Percentiles rank a stretch among this genome's conserved stretches.
These are phyloP conservation scores for Tranzscheliella williamsii DNA, from an alignment of 1,284 basidiomycete species.

Conservation along the genomic window DNA sequence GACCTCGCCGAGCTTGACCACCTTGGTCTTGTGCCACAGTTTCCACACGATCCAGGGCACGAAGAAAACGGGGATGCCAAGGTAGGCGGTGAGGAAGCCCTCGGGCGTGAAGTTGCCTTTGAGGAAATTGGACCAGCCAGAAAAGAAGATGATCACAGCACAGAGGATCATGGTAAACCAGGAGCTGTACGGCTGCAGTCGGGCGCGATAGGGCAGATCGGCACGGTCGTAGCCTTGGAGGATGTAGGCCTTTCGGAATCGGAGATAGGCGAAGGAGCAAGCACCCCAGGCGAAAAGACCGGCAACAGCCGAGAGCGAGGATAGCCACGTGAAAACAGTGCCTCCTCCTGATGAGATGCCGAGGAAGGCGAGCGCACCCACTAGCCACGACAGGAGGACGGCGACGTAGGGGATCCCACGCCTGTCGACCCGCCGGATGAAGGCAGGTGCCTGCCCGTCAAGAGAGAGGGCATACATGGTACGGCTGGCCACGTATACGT, in stretches of 20 bases:
- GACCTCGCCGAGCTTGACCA: constrained; percentile 39
- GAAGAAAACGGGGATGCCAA: constrained; percentile 76
- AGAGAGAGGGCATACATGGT: constrained; percentile 73
- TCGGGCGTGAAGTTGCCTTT: constrained; percentile 41
- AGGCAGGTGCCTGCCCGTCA: constrained; percentile 72
- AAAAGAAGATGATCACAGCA: constrained; percentile 48
- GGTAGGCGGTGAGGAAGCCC: constrained; percentile 80
- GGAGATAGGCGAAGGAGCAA: constrained; percentile 74
- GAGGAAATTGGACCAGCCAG: constrained; percentile 62
- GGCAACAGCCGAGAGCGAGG: constrained; percentile 70
- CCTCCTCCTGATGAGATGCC: constrained; percentile 59
- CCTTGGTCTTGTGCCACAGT: constrained; percentile 65
- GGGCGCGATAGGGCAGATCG: constrained; percentile 64
- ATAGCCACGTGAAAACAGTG: constrained; percentile 67
- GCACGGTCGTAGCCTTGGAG: constrained; percentile 69
- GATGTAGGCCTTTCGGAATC: constrained; percentile 71
- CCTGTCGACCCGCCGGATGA: constrained; percentile 72
- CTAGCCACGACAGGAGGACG: constrained; percentile 71
- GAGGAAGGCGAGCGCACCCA: constrained; percentile 72
- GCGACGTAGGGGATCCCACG: constrained; percentile 77
- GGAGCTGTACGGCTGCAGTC: constrained; percentile 58
- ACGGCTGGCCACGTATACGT: constrained; percentile 80
- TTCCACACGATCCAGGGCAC: constrained; percentile 72
- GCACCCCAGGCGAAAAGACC: constrained; percentile 81
- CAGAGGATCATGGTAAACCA: constrained; percentile 42